Conservation (phyloP, 306 rosid species). For the Dryas octopetala region DNA sequence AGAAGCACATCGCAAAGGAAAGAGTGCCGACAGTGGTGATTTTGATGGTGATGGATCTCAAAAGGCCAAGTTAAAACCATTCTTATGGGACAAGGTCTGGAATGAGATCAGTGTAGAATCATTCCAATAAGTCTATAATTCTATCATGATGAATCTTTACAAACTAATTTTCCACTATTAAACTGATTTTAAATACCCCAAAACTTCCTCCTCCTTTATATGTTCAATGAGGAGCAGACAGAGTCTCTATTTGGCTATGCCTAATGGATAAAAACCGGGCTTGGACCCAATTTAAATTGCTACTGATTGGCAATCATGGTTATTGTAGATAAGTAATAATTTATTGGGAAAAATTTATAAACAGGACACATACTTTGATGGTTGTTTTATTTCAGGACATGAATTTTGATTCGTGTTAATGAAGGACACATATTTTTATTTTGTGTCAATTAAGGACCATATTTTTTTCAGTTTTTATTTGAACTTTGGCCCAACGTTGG, state of each 20-base stretch:
- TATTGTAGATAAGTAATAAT: too few species aligned
- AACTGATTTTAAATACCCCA: conserved; percentile 6
- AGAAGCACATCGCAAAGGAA: conserved; percentile 28
- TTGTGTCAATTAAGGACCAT: too few species aligned
- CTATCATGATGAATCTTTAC: conserved; percentile 7
- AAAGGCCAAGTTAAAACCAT: conserved; percentile 86
- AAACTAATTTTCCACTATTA: conserved; percentile 18
- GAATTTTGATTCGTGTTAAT: too few species aligned
- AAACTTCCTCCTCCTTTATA: conserved; percentile 26
- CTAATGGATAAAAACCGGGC: conserved; percentile 27
- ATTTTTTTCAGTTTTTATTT: too few species aligned
- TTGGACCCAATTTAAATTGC: too few species aligned
- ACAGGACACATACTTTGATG: too few species aligned
- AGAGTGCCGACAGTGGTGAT: conserved; percentile 26
- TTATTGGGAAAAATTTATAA: too few species aligned
- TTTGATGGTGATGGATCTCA: conserved; percentile 47
- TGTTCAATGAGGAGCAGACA: conserved; percentile 91
- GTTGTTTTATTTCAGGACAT: too few species aligned
- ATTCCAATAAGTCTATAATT: conserved; percentile 67
- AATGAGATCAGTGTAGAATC: conserved; percentile 84
- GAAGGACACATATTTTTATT: too few species aligned
- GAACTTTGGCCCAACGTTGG: too few species aligned
- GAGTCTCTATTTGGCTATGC: conserved; percentile 75
- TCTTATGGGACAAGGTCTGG: conserved; percentile 99
- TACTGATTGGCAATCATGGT: too few species aligned